Evolutionary conservation across 805 yeast species (phyloP), one percentile per base, ranked within the genome.

Genomic region (Barnettozyma californica): DNA sequence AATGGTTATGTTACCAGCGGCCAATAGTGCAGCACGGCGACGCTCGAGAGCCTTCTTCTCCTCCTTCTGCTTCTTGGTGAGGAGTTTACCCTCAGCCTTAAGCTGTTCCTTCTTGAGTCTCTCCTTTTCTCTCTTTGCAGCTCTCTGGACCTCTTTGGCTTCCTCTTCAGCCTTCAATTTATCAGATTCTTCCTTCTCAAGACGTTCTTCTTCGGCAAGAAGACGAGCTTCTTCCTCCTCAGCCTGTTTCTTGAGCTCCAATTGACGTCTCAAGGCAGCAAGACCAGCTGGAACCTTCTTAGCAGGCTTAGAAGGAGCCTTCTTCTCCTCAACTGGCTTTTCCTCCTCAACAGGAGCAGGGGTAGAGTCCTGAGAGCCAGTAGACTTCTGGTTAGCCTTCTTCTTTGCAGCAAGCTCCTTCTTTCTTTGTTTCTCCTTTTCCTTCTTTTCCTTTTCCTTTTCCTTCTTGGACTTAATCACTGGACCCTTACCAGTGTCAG

Each of bases 61-160:
- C 68, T 90, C 96, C 70, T 87, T 89, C 75, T 94, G 99, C 65
- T 91, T 92, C 74, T 88, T 94, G 51, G 97, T 87, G 64, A 94
- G 71, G 47, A 84, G 81, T 65, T 94, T 94, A 63, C 99, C 99
- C 70, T 92, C 97, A 33, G 97, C 94, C 70, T 87, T 88, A 66
- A 94, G 80, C 70, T 88, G 92, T 61, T 94, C 99, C 57, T 80
- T 84, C 75, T 86, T 90, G 51, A 78, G 77, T 69, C 78, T 85
- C 62, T 92, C 97, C 65, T 81, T 87, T 68, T 94, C 99, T 61
- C 83, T 88, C 78, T 87, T 92, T 11, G 74, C 75, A 36, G 71
- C 76, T 58, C 69, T 74, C 48, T 76, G 79, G 35, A 78, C 81
- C 57, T 79, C 91, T 49, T 73, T 74, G 47, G 71, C 79, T 21